A percentile compares a stretch with the other conserved stretches of the same genome.
phyloP scores from a whole-genome alignment of 1,284 basidiomycete species.

The Heterobasidion occidentale region DNA sequence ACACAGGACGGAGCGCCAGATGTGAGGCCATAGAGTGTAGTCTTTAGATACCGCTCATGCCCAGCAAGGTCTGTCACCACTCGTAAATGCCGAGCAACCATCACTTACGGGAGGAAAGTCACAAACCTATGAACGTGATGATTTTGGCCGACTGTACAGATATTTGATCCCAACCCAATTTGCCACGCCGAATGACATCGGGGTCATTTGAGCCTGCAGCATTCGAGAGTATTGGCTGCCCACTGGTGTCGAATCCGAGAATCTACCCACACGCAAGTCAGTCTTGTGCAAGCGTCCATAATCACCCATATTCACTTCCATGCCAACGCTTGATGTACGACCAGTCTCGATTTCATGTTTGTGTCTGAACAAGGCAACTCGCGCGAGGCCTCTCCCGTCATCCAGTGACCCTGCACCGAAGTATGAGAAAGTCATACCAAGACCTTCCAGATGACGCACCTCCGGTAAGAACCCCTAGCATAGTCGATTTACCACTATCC shows the following conservation, averaged over 20 bases:
- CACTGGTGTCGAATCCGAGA: slow-evolving; percentile 72
- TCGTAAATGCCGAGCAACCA: not conserved
- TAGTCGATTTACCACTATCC: slow-evolving; percentile 92
- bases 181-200: slow-evolving; percentile 70
- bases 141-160: slow-evolving; percentile 88
- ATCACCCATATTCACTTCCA: slow-evolving; percentile 61
- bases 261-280: slow-evolving; percentile 41
- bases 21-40: slow-evolving; percentile 91
- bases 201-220: slow-evolving; percentile 46
- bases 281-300: not conserved
- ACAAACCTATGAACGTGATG: slow-evolving; percentile 83
- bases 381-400: slow-evolving; percentile 90
- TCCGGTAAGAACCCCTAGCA: slow-evolving; percentile 80
- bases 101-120: not conserved
- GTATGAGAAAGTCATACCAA: slow-evolving; percentile 22
- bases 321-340: slow-evolving; percentile 89
- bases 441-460: slow-evolving; percentile 29
- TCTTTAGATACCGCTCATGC: slow-evolving; percentile 87
- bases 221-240: slow-evolving; percentile 69
- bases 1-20: slow-evolving; percentile 95
- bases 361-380: slow-evolving; percentile 90
- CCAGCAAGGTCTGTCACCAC: slow-evolving; percentile 69
- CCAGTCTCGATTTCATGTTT: slow-evolving; percentile 98
- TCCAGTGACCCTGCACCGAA: slow-evolving; percentile 67
- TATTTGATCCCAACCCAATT: slow-evolving; percentile 95